Conservation (phyloP, 1,139 yeast species). For the Hansenula lynferdii region DNA sequence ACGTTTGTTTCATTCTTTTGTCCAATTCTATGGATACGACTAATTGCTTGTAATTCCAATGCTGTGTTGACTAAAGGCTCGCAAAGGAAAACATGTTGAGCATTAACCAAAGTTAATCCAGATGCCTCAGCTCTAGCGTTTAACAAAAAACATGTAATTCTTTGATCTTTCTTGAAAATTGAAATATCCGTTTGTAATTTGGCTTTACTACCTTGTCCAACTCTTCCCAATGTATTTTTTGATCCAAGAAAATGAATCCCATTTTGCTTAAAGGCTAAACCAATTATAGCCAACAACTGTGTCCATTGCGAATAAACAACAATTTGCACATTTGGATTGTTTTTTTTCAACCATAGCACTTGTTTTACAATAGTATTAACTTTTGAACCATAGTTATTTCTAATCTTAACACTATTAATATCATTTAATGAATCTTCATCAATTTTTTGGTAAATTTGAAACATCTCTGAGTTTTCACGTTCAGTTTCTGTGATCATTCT, state of each 20-base stretch:
- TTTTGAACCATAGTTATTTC: conserved; percentile 69
- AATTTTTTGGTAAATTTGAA: conserved; percentile 45
- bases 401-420: conserved; percentile 42
- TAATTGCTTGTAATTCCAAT: conserved; percentile 84
- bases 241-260: conserved; percentile 42
- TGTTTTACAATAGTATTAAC: conserved; percentile 79
- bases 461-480: conserved; percentile 25
- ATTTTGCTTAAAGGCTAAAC: conserved; percentile 60
- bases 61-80: conserved; percentile 92
- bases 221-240: conserved; percentile 5
- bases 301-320: conserved; percentile 88
- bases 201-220: conserved; percentile 12
- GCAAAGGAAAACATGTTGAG: conserved; percentile 82
- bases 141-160: conserved; percentile 75
- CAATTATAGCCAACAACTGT: conserved; percentile 62
- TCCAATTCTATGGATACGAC: conserved; percentile 90
- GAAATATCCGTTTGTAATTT: conserved; percentile 43
- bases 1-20: conserved; percentile 77
- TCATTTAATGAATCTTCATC: conserved; percentile 36
- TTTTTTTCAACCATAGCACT: conserved; percentile 51
- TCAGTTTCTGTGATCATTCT: conserved; percentile 9
- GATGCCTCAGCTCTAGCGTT: conserved; percentile 87
- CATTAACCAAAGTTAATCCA: conserved; percentile 86
- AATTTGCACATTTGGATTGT: conserved; percentile 67
- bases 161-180: conserved; percentile 57